Evolutionary conservation across 176 grass and related monocot genomes (phyloP).

Genomic region (Cenchrus americanus): DNA sequence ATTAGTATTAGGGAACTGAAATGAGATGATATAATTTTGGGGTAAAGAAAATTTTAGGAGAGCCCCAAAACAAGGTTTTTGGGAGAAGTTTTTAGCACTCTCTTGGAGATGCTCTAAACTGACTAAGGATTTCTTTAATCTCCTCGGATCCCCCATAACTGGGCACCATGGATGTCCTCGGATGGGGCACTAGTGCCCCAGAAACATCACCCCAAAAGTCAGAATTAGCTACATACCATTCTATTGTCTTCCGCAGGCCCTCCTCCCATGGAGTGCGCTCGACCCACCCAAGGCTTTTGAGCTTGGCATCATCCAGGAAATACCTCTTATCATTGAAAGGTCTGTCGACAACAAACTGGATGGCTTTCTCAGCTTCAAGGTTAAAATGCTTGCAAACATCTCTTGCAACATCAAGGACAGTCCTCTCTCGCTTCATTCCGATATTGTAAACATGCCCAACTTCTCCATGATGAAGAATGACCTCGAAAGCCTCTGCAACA

Average conservation of each 20-base stretch:
- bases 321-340: constrained; percentile 88
- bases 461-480: constrained; percentile 71
- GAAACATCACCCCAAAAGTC: constrained; percentile 86
- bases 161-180: constrained; percentile 81
- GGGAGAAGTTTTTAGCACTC: too few relatives aligned
- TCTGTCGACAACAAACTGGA: constrained; percentile 74
- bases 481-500: constrained; percentile 83
- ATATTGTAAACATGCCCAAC: constrained; percentile 82
- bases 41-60: too few relatives aligned
- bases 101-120: too few relatives aligned
- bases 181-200: constrained; percentile 64
- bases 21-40: too few relatives aligned
- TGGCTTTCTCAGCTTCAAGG: constrained; percentile 62
- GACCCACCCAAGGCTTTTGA: constrained; percentile 66
- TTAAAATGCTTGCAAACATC: constrained; percentile 77
- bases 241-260: constrained; percentile 74
- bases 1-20: too few relatives aligned
- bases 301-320: constrained; percentile 76
- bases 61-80: too few relatives aligned
- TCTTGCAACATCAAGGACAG: constrained; percentile 66
- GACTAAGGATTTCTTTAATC: constrained; percentile 57
- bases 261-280: constrained; percentile 75
- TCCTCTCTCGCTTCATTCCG: constrained; percentile 79
- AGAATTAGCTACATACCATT: constrained; percentile 76
- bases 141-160: constrained; percentile 61